A percentile compares a stretch with the other conserved stretches of the same genome.
phyloP scores from a whole-genome alignment of 1,139 yeast genomes.

The Kodamaea alishanica region DNA sequence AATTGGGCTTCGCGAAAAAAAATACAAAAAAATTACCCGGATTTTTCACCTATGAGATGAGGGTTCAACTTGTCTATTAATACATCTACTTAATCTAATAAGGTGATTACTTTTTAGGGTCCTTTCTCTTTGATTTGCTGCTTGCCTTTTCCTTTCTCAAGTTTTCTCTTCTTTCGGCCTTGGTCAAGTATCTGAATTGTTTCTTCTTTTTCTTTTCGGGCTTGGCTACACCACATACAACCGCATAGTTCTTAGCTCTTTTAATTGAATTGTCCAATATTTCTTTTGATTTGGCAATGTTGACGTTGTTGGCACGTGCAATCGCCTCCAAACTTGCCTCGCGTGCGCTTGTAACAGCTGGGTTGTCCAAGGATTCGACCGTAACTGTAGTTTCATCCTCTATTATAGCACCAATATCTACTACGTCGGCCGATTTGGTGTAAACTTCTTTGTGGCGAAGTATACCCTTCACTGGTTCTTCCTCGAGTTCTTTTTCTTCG shows the following conservation, averaged over 20 bases:
- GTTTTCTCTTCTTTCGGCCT: conserved; percentile 69
- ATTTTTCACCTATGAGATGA: neutral
- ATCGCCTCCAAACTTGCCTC: conserved; percentile 44
- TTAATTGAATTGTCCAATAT: conserved; percentile 61
- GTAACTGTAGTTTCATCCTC: conserved; percentile 61
- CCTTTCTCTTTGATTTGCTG: conserved; percentile 17
- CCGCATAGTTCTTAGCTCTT: conserved; percentile 72
- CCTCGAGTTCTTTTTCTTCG: conserved; percentile 9
- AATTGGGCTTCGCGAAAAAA: neutral
- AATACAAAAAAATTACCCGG: conserved; percentile 14
- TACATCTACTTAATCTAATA: neutral
- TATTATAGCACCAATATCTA: conserved; percentile 45
- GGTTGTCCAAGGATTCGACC: conserved; percentile 53
- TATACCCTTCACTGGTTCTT: conserved; percentile 31
- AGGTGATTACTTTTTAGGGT: conserved; percentile 10
- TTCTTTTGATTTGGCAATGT: conserved; percentile 55
- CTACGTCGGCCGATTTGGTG: conserved; percentile 28
- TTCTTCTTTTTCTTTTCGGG: conserved; percentile 55
- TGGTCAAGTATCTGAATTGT: conserved; percentile 83
- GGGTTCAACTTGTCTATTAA: conserved; percentile 2
- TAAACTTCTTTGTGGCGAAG: conserved; percentile 44
- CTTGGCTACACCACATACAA: conserved; percentile 50
- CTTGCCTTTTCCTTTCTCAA: conserved; percentile 51
- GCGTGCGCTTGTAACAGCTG: conserved; percentile 32
- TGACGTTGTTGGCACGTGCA: conserved; percentile 63